Evolutionary conservation across 2,329 filamentous ascomycete species (phyloP).

Genomic region (Stachybotrys chlorohalonatus): DNA sequence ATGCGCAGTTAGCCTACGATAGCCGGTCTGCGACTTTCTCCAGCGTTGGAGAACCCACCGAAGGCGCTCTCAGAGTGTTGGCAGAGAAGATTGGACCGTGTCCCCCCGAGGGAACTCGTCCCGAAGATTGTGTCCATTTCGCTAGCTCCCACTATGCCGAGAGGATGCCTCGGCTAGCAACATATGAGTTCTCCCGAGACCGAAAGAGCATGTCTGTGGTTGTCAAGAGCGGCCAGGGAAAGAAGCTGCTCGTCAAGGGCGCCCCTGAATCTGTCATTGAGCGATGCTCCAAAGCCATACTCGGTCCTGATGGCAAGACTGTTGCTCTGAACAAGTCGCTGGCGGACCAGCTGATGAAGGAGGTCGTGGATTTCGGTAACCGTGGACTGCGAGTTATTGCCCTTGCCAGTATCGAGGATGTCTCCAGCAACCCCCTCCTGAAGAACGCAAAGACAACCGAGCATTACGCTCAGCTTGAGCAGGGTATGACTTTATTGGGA

Average conservation of each 20-base stretch:
- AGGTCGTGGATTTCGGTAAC: conserved; percentile 86
- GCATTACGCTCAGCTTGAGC: conserved; percentile 81
- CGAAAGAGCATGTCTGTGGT: conserved; percentile 99
- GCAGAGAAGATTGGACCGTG: conserved; percentile 91
- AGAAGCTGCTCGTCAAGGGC: conserved; percentile 90
- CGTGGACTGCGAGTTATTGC: conserved; percentile 91
- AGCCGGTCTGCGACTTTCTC: conserved; percentile 63
- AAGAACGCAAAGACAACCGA: conserved; percentile 69
- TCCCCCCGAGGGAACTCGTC: conserved; percentile 43
- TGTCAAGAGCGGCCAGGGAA: conserved; percentile 57
- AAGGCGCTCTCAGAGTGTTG: conserved; percentile 82
- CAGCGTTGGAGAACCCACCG: conserved; percentile 88
- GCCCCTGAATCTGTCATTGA: conserved; percentile 92
- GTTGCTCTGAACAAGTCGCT: conserved; percentile 65
- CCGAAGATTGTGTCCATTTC: conserved; percentile 64
- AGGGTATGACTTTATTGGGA: conserved; percentile 88
- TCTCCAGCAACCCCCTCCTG: conserved; percentile 60
- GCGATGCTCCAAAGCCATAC: conserved; percentile 73
- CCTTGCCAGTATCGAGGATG: conserved; percentile 73
- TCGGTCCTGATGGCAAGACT: conserved; percentile 71
- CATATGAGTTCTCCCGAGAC: conserved; percentile 94
- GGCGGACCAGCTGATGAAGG: conserved; percentile 59
- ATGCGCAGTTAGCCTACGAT: conserved; percentile 76
- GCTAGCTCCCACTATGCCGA: conserved; percentile 80
- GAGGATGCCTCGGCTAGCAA: conserved; percentile 65